These are phyloP conservation scores for Pythium angustatum DNA, from an alignment of 352 stramenopile species.

Conservation along the genomic window DNA sequence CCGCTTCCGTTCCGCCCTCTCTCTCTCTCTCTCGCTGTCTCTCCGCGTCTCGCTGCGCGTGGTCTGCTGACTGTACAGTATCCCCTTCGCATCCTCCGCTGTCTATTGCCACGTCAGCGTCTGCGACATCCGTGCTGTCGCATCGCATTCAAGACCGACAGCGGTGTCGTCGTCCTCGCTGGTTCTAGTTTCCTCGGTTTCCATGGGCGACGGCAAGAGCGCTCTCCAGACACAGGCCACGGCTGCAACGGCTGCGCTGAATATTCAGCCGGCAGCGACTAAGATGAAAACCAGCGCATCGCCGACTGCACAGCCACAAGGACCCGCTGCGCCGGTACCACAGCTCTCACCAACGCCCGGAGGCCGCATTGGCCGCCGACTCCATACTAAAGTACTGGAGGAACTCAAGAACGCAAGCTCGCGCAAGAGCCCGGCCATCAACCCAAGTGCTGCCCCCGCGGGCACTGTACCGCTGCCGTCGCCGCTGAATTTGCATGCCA, in stretches of 20 bases:
- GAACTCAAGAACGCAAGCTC: conserved; percentile 63
- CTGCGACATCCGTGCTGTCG: too few relatives aligned
- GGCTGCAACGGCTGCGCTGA: neutral
- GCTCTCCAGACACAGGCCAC: neutral
- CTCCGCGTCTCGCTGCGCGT: too few relatives aligned
- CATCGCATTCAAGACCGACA: too few relatives aligned
- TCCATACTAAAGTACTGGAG: conserved; percentile 64
- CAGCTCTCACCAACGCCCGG: conserved; percentile 20
- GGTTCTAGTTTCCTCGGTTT: too few relatives aligned
- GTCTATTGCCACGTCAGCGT: too few relatives aligned
- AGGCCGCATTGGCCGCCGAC: conserved; percentile 21
- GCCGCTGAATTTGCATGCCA: conserved; percentile 10
- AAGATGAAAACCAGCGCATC: neutral
- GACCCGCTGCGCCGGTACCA: neutral
- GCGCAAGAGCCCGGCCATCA: conserved; percentile 36
- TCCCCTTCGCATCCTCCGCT: too few relatives aligned
- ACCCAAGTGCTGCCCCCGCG: conserved; percentile 2
- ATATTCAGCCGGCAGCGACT: neutral
- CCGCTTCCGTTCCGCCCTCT: neutral
- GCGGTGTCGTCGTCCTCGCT: too few relatives aligned
- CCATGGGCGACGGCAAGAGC: conserved; percentile 15
- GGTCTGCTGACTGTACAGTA: too few relatives aligned
- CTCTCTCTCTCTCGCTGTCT: neutral
- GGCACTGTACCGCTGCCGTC: conserved; percentile 5
- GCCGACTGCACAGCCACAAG: conserved; percentile 7